These are phyloP conservation scores for Hibiscus mutabilis DNA, from an alignment of 345 rosid genomes.

Conservation along the genomic window DNA sequence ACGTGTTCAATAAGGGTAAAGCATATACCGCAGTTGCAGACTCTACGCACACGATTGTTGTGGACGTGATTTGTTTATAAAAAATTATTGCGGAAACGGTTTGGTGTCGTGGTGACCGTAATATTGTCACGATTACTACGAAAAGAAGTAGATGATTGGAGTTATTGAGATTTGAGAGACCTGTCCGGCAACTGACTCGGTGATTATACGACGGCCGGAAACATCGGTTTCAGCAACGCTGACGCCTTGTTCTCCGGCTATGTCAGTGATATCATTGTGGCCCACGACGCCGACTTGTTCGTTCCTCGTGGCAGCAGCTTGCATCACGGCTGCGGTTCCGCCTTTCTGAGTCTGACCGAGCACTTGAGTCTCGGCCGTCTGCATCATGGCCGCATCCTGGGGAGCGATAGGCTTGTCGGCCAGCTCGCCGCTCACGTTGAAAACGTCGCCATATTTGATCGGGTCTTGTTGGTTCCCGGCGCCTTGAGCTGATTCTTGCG, in stretches of 20 bases:
- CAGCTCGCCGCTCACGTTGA: conserved; percentile 48
- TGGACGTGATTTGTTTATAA: too few relatives aligned
- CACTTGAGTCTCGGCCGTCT: conserved; percentile 51
- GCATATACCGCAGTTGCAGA: too few relatives aligned
- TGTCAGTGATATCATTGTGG: conserved; percentile 27
- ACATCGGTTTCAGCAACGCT: conserved; percentile 47
- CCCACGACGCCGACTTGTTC: conserved; percentile 50
- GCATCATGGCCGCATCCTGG: conserved; percentile 72
- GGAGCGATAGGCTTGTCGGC: conserved; percentile 46
- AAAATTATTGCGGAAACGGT: too few relatives aligned
- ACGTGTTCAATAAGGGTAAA: not conserved
- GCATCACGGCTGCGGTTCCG: conserved; percentile 59
- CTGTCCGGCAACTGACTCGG: conserved; percentile 62
- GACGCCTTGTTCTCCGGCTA: conserved; percentile 39
- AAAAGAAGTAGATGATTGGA: not conserved
- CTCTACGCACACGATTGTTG: too few relatives aligned
- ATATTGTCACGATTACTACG: too few relatives aligned
- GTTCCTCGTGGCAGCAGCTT: conserved; percentile 50
- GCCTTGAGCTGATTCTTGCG: conserved; percentile 12
- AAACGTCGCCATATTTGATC: conserved; percentile 52
- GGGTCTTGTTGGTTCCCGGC: conserved; percentile 24
- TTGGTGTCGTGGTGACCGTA: too few relatives aligned
- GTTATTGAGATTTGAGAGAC: conserved; percentile 13
- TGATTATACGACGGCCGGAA: conserved; percentile 42
- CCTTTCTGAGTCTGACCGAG: conserved; percentile 56